A percentile compares a stretch with the other conserved stretches of the same genome.
Conservation (phyloP, 1,284 basidiomycete genomes). For the Cryptococcus sp. region DNA sequence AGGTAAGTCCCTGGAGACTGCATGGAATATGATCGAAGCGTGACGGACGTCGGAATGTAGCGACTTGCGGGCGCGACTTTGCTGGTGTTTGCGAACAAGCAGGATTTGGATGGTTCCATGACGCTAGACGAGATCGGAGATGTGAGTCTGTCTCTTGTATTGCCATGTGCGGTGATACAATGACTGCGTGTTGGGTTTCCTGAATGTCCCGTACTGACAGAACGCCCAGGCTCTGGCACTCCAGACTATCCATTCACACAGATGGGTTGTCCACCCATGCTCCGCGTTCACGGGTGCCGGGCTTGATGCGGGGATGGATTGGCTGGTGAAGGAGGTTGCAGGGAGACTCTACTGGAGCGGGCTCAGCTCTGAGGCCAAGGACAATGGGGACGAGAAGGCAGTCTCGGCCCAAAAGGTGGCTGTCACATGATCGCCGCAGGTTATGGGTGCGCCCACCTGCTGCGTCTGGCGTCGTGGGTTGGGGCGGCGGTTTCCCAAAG, state of each 20-base stretch:
- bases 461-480: no score
- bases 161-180: no score
- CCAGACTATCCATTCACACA: conserved; percentile 72
- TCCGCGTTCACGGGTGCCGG: conserved; percentile 87
- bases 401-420: no score
- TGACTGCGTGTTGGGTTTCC: no score
- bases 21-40: background rate
- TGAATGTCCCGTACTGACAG: background rate
- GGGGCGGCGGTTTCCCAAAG: background rate
- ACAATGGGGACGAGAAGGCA: no score
- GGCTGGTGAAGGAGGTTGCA: conserved; percentile 90
- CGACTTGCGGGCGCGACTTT: conserved; percentile 89
- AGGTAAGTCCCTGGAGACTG: conserved; percentile 59
- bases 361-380: background rate
- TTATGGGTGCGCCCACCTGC: no score
- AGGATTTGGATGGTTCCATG: conserved; percentile 88
- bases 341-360: conserved; percentile 55
- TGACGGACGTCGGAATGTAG: conserved; percentile 50
- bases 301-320: conserved; percentile 80
- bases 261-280: conserved; percentile 87
- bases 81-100: conserved; percentile 98
- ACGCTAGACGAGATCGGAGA: conserved; percentile 74
- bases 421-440: no score
- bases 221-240: conserved; percentile 68
- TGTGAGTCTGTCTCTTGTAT: conserved; percentile 53